A percentile compares a stretch with the other conserved stretches of the same genome.
phyloP scores from a whole-genome alignment of 169 alveolate genomes.

The Cystoisospora suis region DNA sequence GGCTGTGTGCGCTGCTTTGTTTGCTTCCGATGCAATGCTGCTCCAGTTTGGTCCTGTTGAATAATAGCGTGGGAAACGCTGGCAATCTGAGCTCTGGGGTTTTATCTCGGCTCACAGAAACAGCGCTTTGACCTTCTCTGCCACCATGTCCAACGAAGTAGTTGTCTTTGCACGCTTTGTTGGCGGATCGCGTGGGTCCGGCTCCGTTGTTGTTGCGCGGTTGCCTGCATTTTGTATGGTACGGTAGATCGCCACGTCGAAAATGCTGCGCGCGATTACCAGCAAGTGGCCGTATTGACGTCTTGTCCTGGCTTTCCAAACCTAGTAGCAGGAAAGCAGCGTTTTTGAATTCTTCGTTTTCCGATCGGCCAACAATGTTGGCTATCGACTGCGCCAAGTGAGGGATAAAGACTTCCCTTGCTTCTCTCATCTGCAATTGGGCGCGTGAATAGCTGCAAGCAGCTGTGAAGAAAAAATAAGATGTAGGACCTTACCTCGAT shows the following conservation, averaged over 20 bases:
- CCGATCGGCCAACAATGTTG: background rate
- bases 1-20: no score
- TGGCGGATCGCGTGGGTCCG: background rate
- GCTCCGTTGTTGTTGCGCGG: background rate
- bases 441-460: background rate
- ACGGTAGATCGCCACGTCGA: background rate
- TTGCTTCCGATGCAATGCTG: no score
- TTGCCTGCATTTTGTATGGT: background rate
- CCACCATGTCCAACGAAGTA: background rate
- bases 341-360: background rate
- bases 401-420: conserved; percentile 5
- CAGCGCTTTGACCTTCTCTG: background rate
- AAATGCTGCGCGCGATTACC: no score
- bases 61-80: background rate
- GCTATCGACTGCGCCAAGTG: conserved; percentile 20
- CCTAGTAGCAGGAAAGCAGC: background rate
- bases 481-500: background rate
- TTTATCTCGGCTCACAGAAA: conserved; percentile 10
- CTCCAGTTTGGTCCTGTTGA: conserved; percentile 24
- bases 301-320: background rate
- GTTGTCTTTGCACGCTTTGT: background rate
- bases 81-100: background rate
- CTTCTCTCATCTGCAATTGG: conserved; percentile 18
- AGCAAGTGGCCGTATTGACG: background rate
- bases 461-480: background rate